phyloP scores from a whole-genome alignment of 2,329 filamentous ascomycete species.

The Sporothrix protearum region DNA sequence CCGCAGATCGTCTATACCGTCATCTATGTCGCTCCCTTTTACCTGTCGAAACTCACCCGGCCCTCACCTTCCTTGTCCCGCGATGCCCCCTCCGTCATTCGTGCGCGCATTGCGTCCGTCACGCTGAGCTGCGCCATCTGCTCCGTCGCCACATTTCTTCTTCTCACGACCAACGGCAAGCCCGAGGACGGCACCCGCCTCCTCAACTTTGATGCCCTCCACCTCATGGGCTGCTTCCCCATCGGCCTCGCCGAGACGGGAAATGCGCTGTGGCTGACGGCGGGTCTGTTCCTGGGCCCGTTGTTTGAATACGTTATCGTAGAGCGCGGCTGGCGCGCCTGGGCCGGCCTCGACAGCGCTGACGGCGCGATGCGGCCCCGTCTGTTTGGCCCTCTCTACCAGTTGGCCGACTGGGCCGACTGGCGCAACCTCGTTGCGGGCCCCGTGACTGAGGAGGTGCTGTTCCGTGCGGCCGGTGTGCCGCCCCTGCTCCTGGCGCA shows the following conservation, averaged over 20 bases:
- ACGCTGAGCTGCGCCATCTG: constrained; percentile 69
- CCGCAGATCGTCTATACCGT: constrained; percentile 72
- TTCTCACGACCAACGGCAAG: constrained; percentile 56
- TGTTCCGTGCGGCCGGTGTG: constrained; percentile 84
- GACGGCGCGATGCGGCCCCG: constrained; percentile 28
- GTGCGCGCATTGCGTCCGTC: constrained; percentile 77
- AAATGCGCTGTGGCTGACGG: constrained; percentile 66
- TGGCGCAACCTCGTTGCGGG: constrained; percentile 87
- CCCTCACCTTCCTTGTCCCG: constrained; percentile 75
- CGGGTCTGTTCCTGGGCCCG: constrained; percentile 76
- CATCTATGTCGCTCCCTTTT: constrained; percentile 87
- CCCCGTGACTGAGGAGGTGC: constrained; percentile 85
- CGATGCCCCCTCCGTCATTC: constrained; percentile 86
- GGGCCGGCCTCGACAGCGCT: constrained; percentile 42
- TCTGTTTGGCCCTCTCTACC: constrained; percentile 44
- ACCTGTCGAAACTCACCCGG: constrained; percentile 73
- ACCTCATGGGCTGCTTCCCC: constrained; percentile 78
- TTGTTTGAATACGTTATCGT: constrained; percentile 75
- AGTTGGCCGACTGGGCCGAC: constrained; percentile 69
- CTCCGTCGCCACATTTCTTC: constrained; percentile 61
- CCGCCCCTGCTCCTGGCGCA: constrained; percentile 74
- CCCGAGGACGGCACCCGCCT: constrained; percentile 40
- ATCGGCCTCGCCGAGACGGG: constrained; percentile 61
- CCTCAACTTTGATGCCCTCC: constrained; percentile 49
- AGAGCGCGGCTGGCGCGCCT: constrained; percentile 65